These are phyloP conservation scores for Stachybotrys chlorohalonatus DNA, from an alignment of 2,329 filamentous ascomycete genomes.

Conservation along the genomic window DNA sequence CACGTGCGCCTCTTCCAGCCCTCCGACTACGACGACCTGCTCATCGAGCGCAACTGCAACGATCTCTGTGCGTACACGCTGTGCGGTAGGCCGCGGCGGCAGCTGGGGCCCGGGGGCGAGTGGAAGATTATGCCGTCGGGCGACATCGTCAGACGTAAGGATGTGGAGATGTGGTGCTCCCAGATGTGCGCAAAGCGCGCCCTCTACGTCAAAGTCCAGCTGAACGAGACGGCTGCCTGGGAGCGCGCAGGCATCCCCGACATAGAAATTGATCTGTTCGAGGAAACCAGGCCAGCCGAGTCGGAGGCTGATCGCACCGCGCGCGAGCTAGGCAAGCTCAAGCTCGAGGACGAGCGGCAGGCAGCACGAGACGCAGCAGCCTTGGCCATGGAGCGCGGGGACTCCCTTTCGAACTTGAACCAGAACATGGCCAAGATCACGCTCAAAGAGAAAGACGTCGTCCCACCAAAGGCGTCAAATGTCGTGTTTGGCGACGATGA, in stretches of 20 bases:
- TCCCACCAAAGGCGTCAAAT: slow-evolving; percentile 9
- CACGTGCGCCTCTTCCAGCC: slow-evolving; percentile 71
- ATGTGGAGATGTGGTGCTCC: slow-evolving; percentile 82
- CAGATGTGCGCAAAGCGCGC: slow-evolving; percentile 69
- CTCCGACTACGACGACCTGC: slow-evolving; percentile 78
- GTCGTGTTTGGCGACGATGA: slow-evolving; percentile 18
- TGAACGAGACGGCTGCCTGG: slow-evolving; percentile 80
- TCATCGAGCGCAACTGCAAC: slow-evolving; percentile 81
- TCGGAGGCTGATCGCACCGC: slow-evolving; percentile 30
- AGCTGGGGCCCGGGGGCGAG: slow-evolving; percentile 46
- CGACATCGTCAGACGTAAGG: slow-evolving; percentile 60
- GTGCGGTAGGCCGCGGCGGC: slow-evolving; percentile 57
- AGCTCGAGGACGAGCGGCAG: slow-evolving; percentile 33
- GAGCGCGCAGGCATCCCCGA: slow-evolving; percentile 55
- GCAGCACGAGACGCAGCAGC: slow-evolving; percentile 28
- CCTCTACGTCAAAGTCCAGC: slow-evolving; percentile 80
- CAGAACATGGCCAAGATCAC: slow-evolving; percentile 33
- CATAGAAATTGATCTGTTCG: slow-evolving; percentile 52
- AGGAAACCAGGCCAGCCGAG: slow-evolving; percentile 50
- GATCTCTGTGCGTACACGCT: slow-evolving; percentile 76
- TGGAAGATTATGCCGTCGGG: slow-evolving; percentile 55
- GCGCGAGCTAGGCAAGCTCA: slow-evolving; percentile 29
- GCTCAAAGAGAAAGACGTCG: slow-evolving; percentile 40
- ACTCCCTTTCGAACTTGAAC: slow-evolving; percentile 10
- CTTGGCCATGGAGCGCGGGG: slow-evolving; percentile 42